Base-by-base conservation (phyloP, 169 alveolate genomes). In the Plasmodium billcollinsi region DNA sequence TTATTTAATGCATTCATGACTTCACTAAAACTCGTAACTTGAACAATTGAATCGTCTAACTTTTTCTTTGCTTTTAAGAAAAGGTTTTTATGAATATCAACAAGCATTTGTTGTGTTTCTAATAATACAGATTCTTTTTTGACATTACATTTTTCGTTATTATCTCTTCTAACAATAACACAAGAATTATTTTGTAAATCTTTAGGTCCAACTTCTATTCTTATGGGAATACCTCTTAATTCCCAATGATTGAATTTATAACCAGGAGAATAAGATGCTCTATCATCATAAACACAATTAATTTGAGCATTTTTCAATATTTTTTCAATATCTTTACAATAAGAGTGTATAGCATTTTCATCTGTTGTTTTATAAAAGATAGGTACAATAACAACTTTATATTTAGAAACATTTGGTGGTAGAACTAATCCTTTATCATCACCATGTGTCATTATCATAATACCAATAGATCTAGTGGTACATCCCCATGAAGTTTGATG, bases 191-290 rank as follows among this genome's bases (percentile, higher is more conserved):
- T 94, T 65, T 97, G 97, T 62, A 98, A 88, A 94, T 99, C 99
- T 88, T 95, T 95, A 29, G 99, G 97, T 18, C 99, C 99, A 21
- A 98, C 86, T 95, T 99, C 99, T 21, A 98, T 85, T 88, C 99
- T 96, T 63, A 98, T 89, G 43, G 99, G 99, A 67, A 99, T 99
- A 47, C 99, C 99, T 93, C 98, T 98, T 74, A 97, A 96, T 94
- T 99, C 99, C 99, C 99, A 98, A 93, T 99, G 98, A 94, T 98
- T 98, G 95, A 92, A 99, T 95, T 99, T 99, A 98, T 98, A 99
- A 20, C 99, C 99, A 47, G 99, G 99, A 7, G 98, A 97, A 93
- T 98, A 98, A 88, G 97, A 96, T n/a, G 93, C 97, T 92, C 99
- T 95, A 86, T 97, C 99, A 93, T 97, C 99, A 65, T 92, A 65